These are phyloP conservation scores for Agapanthus africanus DNA, from an alignment of 106 monocot genomes.

Conservation along the genomic window DNA sequence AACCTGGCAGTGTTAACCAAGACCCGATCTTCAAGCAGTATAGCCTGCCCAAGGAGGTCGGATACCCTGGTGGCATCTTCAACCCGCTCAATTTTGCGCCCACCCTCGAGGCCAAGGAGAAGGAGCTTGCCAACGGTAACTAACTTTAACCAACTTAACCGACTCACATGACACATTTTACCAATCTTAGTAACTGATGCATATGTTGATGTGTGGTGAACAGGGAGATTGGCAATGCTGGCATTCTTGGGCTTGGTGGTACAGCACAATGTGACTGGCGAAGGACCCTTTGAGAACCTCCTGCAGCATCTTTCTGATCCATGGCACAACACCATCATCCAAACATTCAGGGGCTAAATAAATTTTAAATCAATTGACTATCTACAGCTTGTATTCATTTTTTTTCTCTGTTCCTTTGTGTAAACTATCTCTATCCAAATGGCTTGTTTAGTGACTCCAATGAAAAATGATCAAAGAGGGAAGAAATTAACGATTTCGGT, in stretches of 20 bases:
- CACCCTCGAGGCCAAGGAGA: conserved; percentile 80
- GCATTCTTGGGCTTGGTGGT: conserved; percentile 59
- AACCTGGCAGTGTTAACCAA: conserved; percentile 87
- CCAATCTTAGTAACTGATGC: not conserved
- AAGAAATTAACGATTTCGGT: no score
- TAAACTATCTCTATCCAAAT: no score
- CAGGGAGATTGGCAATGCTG: conserved; percentile 67
- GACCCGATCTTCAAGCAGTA: conserved; percentile 97
- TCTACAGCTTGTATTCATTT: no score
- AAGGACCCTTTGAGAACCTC: conserved; percentile 62
- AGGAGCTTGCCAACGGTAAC: conserved; percentile 84
- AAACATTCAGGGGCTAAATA: conserved; percentile 24
- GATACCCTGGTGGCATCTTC: conserved; percentile 83
- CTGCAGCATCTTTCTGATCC: conserved; percentile 63
- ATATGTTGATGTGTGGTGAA: not conserved
- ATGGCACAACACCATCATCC: conserved; percentile 75
- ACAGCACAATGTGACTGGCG: conserved; percentile 53
- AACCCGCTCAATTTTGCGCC: no score
- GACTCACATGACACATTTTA: no score
- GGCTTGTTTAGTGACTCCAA: not conserved
- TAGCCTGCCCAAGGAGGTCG: conserved; percentile 62
- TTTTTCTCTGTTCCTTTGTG: no score
- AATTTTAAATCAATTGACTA: no score
- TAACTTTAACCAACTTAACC: not conserved
- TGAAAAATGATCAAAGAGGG: no score